These are phyloP conservation scores for Septoria linicola DNA, from an alignment of 2,329 filamentous ascomycete genomes.

Conservation along the genomic window DNA sequence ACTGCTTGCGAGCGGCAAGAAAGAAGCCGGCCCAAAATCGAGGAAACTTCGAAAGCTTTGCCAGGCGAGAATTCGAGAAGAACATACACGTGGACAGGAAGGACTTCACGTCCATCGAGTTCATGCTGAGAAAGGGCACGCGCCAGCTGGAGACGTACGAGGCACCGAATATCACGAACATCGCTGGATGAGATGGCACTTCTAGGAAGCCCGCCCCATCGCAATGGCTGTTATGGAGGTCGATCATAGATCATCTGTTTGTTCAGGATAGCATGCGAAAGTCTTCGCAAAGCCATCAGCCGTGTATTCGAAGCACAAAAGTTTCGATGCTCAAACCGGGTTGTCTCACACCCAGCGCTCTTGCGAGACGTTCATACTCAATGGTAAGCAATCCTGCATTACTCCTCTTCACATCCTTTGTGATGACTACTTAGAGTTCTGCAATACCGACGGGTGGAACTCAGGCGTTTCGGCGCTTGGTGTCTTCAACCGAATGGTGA, in stretches of 20 bases:
- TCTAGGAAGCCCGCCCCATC: background rate
- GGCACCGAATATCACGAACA: constrained; percentile 76
- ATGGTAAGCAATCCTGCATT: background rate
- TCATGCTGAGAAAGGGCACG: constrained; percentile 75
- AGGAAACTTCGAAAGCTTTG: constrained; percentile 37
- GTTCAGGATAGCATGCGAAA: no score
- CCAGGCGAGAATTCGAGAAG: constrained; percentile 68
- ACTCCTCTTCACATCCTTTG: constrained; percentile 6
- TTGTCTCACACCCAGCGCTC: no score
- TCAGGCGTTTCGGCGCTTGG: constrained; percentile 8
- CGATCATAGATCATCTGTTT: no score
- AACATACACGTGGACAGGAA: constrained; percentile 70
- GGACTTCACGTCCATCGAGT: constrained; percentile 84
- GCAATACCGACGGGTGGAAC: constrained; percentile 48
- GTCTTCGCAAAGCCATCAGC: no score
- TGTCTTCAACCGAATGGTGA: constrained; percentile 44
- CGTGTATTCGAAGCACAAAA: no score
- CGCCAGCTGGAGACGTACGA: constrained; percentile 80
- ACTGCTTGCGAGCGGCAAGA: constrained; percentile 76
- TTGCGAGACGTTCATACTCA: no score
- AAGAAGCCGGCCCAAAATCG: constrained; percentile 64
- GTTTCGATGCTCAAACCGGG: no score
- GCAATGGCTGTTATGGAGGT: no score
- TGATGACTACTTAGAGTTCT: constrained; percentile 52
- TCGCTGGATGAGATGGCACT: constrained; percentile 41